phyloP scores from a whole-genome alignment of 2,329 filamentous ascomycete species.

The Drechslera avenae region DNA sequence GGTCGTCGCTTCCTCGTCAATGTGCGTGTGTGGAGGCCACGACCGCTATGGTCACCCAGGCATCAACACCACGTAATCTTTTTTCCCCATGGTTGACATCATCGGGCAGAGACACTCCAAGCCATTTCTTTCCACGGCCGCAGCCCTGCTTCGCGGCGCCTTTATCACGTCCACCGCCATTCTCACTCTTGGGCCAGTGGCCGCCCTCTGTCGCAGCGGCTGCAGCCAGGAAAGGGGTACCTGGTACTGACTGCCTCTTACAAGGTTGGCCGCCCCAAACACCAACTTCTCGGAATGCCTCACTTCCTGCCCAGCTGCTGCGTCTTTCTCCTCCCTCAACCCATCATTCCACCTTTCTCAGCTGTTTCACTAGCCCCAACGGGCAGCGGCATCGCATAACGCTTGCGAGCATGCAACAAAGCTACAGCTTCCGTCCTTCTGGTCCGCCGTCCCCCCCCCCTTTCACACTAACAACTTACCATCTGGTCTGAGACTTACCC shows the following conservation, averaged over 20 bases:
- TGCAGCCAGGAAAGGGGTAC: conserved; percentile 3
- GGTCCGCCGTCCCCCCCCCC: not conserved
- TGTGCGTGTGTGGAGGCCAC: conserved; percentile 1
- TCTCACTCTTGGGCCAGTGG: not conserved
- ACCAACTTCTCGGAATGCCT: conserved; percentile 10
- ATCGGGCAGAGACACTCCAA: not conserved
- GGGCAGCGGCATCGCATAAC: conserved; percentile 6
- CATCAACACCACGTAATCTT: conserved; percentile 7
- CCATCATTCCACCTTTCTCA: conserved; percentile 1
- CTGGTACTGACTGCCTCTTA: not conserved
- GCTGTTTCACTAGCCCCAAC: conserved; percentile 21
- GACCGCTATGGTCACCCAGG: conserved; percentile 11
- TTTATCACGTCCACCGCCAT: no score
- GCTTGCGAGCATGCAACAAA: not conserved
- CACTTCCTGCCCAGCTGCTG: not conserved
- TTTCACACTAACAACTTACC: not conserved
- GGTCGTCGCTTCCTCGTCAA: not conserved
- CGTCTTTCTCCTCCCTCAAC: not conserved
- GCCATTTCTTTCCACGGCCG: no score
- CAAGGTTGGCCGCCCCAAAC: not conserved
- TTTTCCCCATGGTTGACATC: conserved; percentile 11
- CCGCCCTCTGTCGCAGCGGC: conserved; percentile 5
- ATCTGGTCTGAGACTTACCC: conserved; percentile 9
- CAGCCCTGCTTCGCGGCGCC: no score
- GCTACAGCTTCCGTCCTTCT: not conserved